Conservation (phyloP, 352 stramenopile species). For the Phytophthora boehmeriae region DNA sequence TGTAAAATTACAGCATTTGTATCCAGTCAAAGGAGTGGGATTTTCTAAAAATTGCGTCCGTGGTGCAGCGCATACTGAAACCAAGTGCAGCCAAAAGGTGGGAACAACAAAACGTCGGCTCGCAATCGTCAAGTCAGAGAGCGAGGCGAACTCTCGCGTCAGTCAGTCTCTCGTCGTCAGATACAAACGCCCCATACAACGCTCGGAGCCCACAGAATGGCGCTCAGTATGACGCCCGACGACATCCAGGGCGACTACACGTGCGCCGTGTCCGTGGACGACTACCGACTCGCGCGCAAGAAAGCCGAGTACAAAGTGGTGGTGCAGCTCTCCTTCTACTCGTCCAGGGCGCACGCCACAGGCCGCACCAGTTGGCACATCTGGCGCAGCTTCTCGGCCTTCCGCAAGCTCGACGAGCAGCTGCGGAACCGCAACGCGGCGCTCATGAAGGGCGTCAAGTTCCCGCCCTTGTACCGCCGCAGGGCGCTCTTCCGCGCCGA, state of each 20-base stretch:
- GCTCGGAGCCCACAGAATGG: conserved; percentile 17
- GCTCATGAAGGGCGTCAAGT: conserved; percentile 87
- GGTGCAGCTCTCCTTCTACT: conserved; percentile 76
- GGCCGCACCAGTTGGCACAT: conserved; percentile 83
- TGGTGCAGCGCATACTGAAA: neutral
- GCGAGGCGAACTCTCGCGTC: conserved; percentile 1
- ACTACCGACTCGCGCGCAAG: conserved; percentile 72
- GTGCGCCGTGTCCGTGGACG: conserved; percentile 63
- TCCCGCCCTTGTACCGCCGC: conserved; percentile 75
- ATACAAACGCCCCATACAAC: neutral
- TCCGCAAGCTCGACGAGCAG: conserved; percentile 84
- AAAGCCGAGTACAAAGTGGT: conserved; percentile 87
- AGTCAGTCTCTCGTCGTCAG: neutral
- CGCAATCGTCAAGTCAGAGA: conserved; percentile 3
- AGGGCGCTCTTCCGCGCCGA: conserved; percentile 71
- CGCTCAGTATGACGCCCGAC: conserved; percentile 67
- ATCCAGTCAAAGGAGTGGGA: neutral
- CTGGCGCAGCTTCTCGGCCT: conserved; percentile 80
- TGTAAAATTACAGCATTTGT: neutral
- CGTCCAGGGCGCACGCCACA: conserved; percentile 64
- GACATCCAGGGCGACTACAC: conserved; percentile 84
- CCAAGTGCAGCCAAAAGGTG: neutral
- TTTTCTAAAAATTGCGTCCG: neutral
- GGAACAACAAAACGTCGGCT: neutral
- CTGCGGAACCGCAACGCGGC: conserved; percentile 71